Conservation (phyloP, 2,329 filamentous ascomycete species). For the Alternaria consortialis region DNA sequence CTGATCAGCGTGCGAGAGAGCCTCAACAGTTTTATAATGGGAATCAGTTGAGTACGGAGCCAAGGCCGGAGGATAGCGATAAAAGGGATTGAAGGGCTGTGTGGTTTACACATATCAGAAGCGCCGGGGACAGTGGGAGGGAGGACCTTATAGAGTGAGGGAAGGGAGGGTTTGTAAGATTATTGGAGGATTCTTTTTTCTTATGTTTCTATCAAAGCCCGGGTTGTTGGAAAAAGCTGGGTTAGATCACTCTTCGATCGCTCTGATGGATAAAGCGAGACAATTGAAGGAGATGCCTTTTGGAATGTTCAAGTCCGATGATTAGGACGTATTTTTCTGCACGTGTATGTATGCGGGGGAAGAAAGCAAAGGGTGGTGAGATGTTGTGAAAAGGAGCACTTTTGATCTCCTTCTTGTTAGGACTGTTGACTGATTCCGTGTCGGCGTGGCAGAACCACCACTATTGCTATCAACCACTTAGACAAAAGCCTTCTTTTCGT, state of each 20-base stretch:
- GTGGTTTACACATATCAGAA: too few species aligned
- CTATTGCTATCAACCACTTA: not conserved
- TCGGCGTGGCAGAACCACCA: too few species aligned
- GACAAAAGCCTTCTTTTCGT: conserved; percentile 13
- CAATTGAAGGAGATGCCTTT: too few species aligned
- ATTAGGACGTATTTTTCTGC: not conserved
- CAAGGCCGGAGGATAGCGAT: conserved; percentile 9
- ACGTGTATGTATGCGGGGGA: not conserved
- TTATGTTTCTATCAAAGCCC: too few species aligned
- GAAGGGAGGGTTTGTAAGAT: not conserved
- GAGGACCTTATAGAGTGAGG: not conserved
- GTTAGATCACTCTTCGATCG: too few species aligned
- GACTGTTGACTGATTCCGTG: not conserved
- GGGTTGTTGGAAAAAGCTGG: too few species aligned
- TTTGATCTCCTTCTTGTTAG: not conserved
- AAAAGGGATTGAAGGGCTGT: conserved; percentile 8
- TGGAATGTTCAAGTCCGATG: not conserved
- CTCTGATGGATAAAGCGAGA: too few species aligned
- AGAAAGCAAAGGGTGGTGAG: not conserved
- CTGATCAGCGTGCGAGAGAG: conserved; percentile 60
- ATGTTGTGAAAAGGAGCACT: not conserved
- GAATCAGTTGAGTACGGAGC: conserved; percentile 65
- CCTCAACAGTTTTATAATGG: conserved; percentile 86
- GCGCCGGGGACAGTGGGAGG: not conserved
- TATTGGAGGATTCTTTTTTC: too few species aligned